phyloP scores from a whole-genome alignment of 2,329 filamentous ascomycete genomes.

The Macrophomina phaseolina region DNA sequence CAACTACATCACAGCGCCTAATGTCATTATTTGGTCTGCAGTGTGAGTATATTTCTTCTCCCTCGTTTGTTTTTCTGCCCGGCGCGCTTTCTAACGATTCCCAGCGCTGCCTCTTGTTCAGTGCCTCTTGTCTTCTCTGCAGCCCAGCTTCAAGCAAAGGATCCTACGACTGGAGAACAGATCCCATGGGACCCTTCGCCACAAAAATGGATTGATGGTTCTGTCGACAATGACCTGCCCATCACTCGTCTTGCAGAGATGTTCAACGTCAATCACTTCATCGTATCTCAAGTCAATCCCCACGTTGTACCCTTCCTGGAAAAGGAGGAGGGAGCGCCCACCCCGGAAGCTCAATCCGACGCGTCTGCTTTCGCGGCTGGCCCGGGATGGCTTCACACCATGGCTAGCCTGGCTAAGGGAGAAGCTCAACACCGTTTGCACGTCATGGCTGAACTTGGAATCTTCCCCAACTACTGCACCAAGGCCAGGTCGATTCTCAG shows the following conservation, averaged over 20 bases:
- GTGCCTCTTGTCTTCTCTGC: slow-evolving; percentile 86
- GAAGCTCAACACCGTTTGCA: slow-evolving; percentile 83
- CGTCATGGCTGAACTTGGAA: slow-evolving; percentile 77
- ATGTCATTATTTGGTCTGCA: slow-evolving; percentile 95
- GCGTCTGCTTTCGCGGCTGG: slow-evolving; percentile 48
- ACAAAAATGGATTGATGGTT: slow-evolving; percentile 90
- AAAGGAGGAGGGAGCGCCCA: slow-evolving; percentile 68
- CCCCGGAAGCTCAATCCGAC: slow-evolving; percentile 40
- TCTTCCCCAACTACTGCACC: slow-evolving; percentile 78
- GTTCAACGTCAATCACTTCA: slow-evolving; percentile 99
- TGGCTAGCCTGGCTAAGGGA: slow-evolving; percentile 76
- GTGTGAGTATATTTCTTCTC: slow-evolving; percentile 59
- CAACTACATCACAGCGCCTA: slow-evolving; percentile 92
- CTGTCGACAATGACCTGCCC: slow-evolving; percentile 90
- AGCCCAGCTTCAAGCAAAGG: slow-evolving; percentile 80
- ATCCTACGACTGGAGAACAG: slow-evolving; percentile 77
- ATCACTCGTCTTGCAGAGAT: slow-evolving; percentile 90
- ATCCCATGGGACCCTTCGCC: slow-evolving; percentile 85
- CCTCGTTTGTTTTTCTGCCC: neutral
- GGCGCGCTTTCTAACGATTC: slow-evolving; percentile 24
- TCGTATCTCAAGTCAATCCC: slow-evolving; percentile 95
- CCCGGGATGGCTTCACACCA: slow-evolving; percentile 66
- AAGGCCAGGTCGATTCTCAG: slow-evolving; percentile 82
- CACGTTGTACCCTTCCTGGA: slow-evolving; percentile 87
- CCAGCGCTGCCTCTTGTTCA: slow-evolving; percentile 84